Conservation (phyloP, 1,284 basidiomycete species). For the Vanrija sp. region DNA sequence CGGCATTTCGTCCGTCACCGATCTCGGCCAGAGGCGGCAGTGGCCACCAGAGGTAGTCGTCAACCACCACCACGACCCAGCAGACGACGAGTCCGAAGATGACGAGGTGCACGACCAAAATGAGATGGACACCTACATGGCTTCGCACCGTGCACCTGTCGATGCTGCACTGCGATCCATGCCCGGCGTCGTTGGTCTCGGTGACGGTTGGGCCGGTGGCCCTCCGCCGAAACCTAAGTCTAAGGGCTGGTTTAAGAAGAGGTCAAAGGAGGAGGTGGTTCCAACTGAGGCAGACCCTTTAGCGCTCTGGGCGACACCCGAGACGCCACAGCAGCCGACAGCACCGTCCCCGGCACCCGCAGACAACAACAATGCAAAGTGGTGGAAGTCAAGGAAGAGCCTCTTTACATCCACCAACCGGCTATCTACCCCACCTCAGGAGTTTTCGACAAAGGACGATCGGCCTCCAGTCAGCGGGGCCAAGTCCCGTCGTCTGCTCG, state of each 20-base stretch:
- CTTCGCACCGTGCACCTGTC: constrained; percentile 15
- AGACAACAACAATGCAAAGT: constrained; percentile 8
- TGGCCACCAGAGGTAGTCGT: constrained; percentile 1
- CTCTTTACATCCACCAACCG: constrained; percentile 12
- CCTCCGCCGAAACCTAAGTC: constrained; percentile 7
- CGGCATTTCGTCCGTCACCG: constrained; percentile 1
- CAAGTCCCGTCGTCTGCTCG: neutral
- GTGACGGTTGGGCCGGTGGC: constrained; percentile 42
- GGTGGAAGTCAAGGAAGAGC: constrained; percentile 16
- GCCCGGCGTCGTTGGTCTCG: constrained; percentile 38
- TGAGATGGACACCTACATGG: constrained; percentile 19
- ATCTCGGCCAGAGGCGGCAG: neutral
- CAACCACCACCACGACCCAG: neutral
- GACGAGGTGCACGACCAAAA: constrained; percentile 10
- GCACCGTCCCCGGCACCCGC: neutral
- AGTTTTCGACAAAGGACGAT: neutral
- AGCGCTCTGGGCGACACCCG: constrained; percentile 7
- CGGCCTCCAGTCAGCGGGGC: neutral
- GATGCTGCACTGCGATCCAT: constrained; percentile 29
- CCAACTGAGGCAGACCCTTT: constrained; percentile 12
- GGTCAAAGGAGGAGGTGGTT: neutral
- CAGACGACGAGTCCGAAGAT: constrained; percentile 7
- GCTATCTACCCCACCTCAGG: neutral
- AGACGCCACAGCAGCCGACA: neutral
- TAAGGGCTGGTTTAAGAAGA: constrained; percentile 9